Percentiles rank a stretch among this genome's conserved stretches.
Conservation (phyloP, 129 eudicot species). For the Helianthus tuberosus region DNA sequence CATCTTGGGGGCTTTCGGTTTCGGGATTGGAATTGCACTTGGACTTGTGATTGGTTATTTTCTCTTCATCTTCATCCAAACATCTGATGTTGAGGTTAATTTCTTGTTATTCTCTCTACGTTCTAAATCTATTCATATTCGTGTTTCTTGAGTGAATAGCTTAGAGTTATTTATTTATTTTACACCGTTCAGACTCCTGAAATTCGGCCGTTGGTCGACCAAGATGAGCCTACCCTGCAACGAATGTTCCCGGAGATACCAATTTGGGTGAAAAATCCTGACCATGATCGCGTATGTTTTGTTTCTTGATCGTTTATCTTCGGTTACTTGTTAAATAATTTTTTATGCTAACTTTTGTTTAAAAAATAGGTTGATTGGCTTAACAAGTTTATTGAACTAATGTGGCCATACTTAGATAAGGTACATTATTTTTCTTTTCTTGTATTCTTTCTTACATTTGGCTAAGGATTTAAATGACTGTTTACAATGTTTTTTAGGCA, state of each 20-base stretch:
- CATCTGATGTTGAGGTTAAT: conserved; percentile 75
- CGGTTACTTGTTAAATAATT: not conserved
- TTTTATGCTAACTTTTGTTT: not conserved
- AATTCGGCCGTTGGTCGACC: conserved; percentile 69
- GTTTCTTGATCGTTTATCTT: not conserved
- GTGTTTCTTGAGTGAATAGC: not conserved
- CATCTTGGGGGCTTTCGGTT: conserved; percentile 64
- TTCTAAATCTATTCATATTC: conserved; percentile 9
- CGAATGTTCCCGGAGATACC: conserved; percentile 83
- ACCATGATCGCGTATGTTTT: conserved; percentile 83
- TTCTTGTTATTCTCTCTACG: not conserved
- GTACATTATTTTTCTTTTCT: conserved; percentile 21
- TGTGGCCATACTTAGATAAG: conserved; percentile 79
- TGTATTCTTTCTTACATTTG: not conserved
- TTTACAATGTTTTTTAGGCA: conserved; percentile 53
- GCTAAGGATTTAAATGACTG: not conserved
- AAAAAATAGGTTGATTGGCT: conserved; percentile 68
- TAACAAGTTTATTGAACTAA: conserved; percentile 51
- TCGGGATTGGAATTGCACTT: conserved; percentile 65
- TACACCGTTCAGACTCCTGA: conserved; percentile 59
- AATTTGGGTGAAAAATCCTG: conserved; percentile 92
- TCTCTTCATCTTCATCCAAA: conserved; percentile 65
- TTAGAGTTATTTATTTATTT: not conserved
- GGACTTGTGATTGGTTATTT: conserved; percentile 82
- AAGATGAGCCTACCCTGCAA: conserved; percentile 52